Evolutionary conservation across 768 basidiomycete genomes (phyloP).

Genomic region (Leucogyrophana mollusca): DNA sequence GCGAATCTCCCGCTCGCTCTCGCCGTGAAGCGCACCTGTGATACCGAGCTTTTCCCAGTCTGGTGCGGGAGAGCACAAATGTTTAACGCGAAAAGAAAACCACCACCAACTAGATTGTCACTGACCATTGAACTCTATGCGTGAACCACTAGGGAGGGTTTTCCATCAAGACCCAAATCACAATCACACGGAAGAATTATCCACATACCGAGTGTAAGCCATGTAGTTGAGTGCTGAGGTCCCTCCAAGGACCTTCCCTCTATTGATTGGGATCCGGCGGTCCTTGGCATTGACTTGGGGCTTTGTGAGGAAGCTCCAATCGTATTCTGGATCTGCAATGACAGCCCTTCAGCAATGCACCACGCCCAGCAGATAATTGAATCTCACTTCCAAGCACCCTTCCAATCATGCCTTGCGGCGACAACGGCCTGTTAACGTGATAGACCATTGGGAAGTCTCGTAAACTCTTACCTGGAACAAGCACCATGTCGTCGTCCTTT

Average conservation of each 20-base stretch:
- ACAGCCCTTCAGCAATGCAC: not conserved
- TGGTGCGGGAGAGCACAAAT: not conserved
- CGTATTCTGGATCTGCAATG: slow-evolving; percentile 12
- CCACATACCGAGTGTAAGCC: not conserved
- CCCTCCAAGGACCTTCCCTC: slow-evolving; percentile 13
- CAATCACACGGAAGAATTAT: not conserved
- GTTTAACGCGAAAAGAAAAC: not conserved
- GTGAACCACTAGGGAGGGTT: slow-evolving; percentile 7
- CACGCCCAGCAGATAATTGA: not conserved
- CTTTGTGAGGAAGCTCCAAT: slow-evolving; percentile 12
- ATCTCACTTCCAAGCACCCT: slow-evolving; percentile 9
- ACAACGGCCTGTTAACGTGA: not conserved
- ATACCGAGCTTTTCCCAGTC: slow-evolving; percentile 15
- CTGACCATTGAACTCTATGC: slow-evolving; percentile 14
- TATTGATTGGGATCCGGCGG: slow-evolving; percentile 7
- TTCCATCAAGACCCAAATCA: not conserved
- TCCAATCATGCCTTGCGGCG: slow-evolving; percentile 6
- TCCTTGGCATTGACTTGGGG: slow-evolving; percentile 8
- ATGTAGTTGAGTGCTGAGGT: slow-evolving; percentile 13
- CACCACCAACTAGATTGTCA: not conserved
- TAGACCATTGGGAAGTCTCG: not conserved
- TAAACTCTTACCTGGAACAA: slow-evolving; percentile 5
- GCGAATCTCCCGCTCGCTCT: not conserved
- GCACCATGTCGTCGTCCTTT: slow-evolving; percentile 12
- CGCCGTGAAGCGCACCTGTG: slow-evolving; percentile 8